Conservation (phyloP, 192 early-diverging fungal species). For the Cladochytrium replicatum region DNA sequence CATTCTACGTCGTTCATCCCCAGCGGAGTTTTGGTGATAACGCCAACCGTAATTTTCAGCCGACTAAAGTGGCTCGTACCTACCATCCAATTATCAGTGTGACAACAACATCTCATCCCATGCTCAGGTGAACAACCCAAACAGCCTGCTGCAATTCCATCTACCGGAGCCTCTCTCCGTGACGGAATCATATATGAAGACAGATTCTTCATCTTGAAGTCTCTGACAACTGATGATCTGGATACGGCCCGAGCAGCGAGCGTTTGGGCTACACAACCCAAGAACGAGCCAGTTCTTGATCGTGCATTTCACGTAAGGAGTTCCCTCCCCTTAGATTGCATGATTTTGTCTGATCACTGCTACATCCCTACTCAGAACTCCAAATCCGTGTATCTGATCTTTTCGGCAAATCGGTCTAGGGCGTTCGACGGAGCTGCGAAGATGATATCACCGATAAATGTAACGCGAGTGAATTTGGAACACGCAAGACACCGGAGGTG, state of each 20-base stretch:
- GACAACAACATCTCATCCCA: too few species aligned
- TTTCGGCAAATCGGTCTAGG: conserved; percentile 15
- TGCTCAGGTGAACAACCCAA: too few species aligned
- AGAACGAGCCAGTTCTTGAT: conserved; percentile 18
- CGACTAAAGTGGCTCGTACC: too few species aligned
- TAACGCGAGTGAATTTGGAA: too few species aligned
- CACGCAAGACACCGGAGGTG: neutral
- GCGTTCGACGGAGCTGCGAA: conserved; percentile 19
- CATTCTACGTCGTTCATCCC: too few species aligned
- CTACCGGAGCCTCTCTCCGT: too few species aligned
- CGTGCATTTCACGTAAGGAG: conserved; percentile 12
- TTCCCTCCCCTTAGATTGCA: neutral
- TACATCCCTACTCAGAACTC: conserved; percentile 9
- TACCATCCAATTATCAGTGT: too few species aligned
- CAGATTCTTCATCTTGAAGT: conserved; percentile 21
- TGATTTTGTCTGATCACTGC: neutral
- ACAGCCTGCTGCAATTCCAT: too few species aligned
- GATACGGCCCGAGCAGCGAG: conserved; percentile 1
- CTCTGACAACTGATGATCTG: conserved; percentile 14
- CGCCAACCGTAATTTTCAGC: too few species aligned
- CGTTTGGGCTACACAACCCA: conserved; percentile 17
- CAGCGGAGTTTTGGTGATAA: too few species aligned
- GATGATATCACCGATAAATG: conserved; percentile 19
- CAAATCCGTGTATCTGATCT: conserved; percentile 19
- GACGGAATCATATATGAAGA: too few species aligned